Conservation (phyloP, 2,329 filamentous ascomycete genomes). For the Alternaria angustiovoidea region DNA sequence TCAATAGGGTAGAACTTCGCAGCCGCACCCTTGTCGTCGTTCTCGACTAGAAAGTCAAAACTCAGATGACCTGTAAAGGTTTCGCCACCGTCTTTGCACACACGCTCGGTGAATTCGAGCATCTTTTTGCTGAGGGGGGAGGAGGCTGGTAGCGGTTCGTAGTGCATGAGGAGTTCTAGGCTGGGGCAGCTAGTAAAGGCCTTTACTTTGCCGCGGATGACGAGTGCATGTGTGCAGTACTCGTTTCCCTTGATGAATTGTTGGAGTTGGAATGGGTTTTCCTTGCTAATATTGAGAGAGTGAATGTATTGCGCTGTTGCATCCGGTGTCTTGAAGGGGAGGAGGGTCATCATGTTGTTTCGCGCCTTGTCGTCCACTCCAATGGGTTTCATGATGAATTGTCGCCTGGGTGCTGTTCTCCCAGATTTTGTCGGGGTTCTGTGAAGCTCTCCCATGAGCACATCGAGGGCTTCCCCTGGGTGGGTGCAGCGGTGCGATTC, state of each 20-base stretch:
- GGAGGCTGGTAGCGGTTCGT: slow-evolving; percentile 64
- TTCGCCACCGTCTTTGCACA: slow-evolving; percentile 60
- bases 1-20: slow-evolving; percentile 70
- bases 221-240: slow-evolving; percentile 75
- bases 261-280: slow-evolving; percentile 71
- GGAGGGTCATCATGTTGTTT: slow-evolving; percentile 67
- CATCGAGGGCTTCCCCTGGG: slow-evolving; percentile 60
- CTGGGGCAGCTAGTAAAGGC: slow-evolving; percentile 74
- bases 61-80: slow-evolving; percentile 74
- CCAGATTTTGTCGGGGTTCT: slow-evolving; percentile 12
- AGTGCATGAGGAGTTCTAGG: slow-evolving; percentile 71
- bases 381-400: slow-evolving; percentile 73
- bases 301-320: slow-evolving; percentile 66
- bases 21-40: slow-evolving; percentile 44
- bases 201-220: slow-evolving; percentile 70
- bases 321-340: slow-evolving; percentile 63
- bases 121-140: slow-evolving; percentile 67
- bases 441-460: slow-evolving; percentile 53
- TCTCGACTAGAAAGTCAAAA: slow-evolving; percentile 73
- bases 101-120: slow-evolving; percentile 69
- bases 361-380: slow-evolving; percentile 68
- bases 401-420: slow-evolving; percentile 43
- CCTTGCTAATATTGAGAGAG: slow-evolving; percentile 62
- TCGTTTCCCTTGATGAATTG: slow-evolving; percentile 70
- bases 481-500: slow-evolving; percentile 62